These are phyloP conservation scores for Tardiomyces blankii DNA, from an alignment of 1,139 yeast species.

Conservation along the genomic window DNA sequence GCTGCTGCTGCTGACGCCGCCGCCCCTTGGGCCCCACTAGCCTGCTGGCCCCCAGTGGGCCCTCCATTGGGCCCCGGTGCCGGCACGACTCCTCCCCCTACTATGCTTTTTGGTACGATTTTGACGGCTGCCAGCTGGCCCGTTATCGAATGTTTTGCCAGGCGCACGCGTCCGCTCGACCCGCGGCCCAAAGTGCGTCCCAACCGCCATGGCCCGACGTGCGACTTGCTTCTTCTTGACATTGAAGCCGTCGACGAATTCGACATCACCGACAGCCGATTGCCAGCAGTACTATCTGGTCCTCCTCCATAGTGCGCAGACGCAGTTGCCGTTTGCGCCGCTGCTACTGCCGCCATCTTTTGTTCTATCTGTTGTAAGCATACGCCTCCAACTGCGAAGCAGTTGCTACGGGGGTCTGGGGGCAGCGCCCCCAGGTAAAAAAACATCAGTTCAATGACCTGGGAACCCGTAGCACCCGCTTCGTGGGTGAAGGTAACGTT, in stretches of 20 bases:
- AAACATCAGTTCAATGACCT: too few relatives aligned
- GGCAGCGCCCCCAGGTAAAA: too few relatives aligned
- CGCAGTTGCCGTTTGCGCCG: neutral
- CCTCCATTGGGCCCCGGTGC: neutral
- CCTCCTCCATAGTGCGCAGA: neutral
- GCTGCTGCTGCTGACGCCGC: slow-evolving; percentile 22
- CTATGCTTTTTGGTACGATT: slow-evolving; percentile 79
- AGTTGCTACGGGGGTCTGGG: too few relatives aligned
- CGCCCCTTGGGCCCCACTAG: slow-evolving; percentile 6
- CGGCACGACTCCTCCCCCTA: slow-evolving; percentile 28
- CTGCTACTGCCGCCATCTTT: neutral
- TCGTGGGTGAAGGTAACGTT: too few relatives aligned
- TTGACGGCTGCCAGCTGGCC: slow-evolving; percentile 94
- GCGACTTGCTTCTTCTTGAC: slow-evolving; percentile 48
- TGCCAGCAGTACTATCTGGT: slow-evolving; percentile 1
- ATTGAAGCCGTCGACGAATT: slow-evolving; percentile 51
- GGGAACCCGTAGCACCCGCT: too few relatives aligned
- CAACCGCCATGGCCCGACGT: slow-evolving; percentile 93
- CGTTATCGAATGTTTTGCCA: slow-evolving; percentile 76
- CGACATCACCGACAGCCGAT: slow-evolving; percentile 14
- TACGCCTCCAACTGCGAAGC: too few relatives aligned
- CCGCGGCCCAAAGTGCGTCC: slow-evolving; percentile 95
- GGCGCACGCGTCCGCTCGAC: slow-evolving; percentile 84
- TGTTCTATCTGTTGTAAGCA: neutral
- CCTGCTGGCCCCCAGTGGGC: too few relatives aligned